phyloP scores from a whole-genome alignment of 1,284 basidiomycete genomes.

The Grifola frondosa region DNA sequence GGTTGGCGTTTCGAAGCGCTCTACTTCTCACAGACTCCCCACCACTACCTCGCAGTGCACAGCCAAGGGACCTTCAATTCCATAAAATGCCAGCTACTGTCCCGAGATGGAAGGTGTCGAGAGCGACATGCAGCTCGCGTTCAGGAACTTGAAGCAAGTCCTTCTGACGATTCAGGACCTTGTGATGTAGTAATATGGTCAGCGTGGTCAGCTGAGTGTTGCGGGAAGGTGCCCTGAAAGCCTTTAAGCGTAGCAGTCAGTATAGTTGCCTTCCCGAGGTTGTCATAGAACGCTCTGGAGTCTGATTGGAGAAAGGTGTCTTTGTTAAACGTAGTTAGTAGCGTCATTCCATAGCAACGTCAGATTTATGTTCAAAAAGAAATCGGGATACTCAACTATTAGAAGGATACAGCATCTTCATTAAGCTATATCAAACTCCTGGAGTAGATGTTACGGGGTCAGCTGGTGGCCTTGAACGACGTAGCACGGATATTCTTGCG shows the following conservation, averaged over 20 bases:
- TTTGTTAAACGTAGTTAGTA: no score
- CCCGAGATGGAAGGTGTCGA: conserved; percentile 33
- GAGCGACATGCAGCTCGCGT: conserved; percentile 29
- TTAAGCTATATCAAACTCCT: no score
- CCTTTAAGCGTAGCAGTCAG: conserved; percentile 41
- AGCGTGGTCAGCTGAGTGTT: conserved; percentile 46
- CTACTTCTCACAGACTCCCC: conserved; percentile 52
- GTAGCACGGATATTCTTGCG: no score
- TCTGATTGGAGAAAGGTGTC: no score
- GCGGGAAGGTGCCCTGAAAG: conserved; percentile 36
- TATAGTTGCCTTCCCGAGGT: conserved; percentile 42
- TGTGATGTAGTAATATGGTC: conserved; percentile 45
- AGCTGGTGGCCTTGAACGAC: no score
- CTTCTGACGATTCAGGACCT: conserved; percentile 42
- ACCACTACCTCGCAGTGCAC: conserved; percentile 51
- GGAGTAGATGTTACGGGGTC: no score
- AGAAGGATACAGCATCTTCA: no score
- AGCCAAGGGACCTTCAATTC: conserved; percentile 42
- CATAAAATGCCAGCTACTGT: conserved; percentile 38
- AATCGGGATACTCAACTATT: no score
- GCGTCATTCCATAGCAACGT: no score
- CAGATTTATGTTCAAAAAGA: no score
- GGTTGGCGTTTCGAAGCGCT: no score
- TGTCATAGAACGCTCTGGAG: conserved; percentile 36
- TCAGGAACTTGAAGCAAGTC: conserved; percentile 41